These are phyloP conservation scores for Pseudotulostoma volvatum DNA, from an alignment of 495 filamentous ascomycete species.

Conservation along the genomic window DNA sequence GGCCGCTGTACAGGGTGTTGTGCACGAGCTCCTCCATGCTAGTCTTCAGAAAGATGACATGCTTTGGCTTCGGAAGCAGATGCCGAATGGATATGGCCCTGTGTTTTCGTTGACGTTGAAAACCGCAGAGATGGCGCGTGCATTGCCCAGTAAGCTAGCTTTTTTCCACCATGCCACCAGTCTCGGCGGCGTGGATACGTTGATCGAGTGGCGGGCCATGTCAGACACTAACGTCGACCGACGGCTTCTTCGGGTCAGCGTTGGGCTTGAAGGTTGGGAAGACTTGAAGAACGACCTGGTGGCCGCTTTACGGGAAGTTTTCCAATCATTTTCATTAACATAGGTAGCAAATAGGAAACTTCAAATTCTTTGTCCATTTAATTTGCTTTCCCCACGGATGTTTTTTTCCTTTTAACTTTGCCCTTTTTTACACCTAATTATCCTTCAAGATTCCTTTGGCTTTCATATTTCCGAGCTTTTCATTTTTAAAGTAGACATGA, in stretches of 20 bases:
- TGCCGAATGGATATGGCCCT: slow-evolving; percentile 81
- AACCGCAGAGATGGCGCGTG: slow-evolving; percentile 39
- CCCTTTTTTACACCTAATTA: no score
- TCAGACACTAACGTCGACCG: slow-evolving; percentile 46
- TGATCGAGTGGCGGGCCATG: slow-evolving; percentile 45
- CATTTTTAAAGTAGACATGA: no score
- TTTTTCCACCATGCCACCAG: slow-evolving; percentile 93
- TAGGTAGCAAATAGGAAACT: no score
- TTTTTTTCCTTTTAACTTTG: no score
- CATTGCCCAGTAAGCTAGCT: slow-evolving; percentile 56
- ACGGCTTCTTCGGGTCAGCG: slow-evolving; percentile 49
- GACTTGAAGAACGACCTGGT: slow-evolving; percentile 55
- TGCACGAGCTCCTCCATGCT: slow-evolving; percentile 55
- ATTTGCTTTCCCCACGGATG: no score
- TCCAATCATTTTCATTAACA: no score
- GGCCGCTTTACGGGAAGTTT: no score
- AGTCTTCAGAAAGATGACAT: slow-evolving; percentile 55
- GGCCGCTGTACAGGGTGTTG: slow-evolving; percentile 30
- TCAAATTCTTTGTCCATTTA: no score
- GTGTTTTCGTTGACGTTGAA: slow-evolving; percentile 66
- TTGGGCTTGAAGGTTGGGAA: slow-evolving; percentile 58
- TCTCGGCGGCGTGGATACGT: slow-evolving; percentile 80
- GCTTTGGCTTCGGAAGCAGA: slow-evolving; percentile 68
- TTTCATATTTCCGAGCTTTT: no score
- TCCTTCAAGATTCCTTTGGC: no score